A percentile compares a stretch with the other conserved stretches of the same genome.
Conservation (phyloP, 495 filamentous ascomycete genomes). For the Astrothelium subdiscretum region DNA sequence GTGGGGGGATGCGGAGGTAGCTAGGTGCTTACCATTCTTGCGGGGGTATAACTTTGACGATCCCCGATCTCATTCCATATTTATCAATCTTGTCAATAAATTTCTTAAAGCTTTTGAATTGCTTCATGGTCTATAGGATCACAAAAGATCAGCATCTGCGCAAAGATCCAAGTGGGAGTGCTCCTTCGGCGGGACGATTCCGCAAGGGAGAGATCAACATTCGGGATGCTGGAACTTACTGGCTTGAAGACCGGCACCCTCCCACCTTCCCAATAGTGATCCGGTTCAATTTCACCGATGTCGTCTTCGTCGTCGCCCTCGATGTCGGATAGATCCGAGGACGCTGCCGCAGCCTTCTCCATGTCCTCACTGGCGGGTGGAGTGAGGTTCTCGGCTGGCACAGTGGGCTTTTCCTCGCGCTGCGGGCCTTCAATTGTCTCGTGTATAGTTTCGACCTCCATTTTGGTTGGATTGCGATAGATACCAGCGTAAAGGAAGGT, state of each 20-base stretch:
- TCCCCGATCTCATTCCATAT: conserved; percentile 94
- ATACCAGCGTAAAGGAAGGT: neutral
- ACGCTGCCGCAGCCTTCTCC: conserved; percentile 24
- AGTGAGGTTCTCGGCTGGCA: conserved; percentile 24
- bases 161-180: neutral
- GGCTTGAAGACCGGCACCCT: conserved; percentile 91
- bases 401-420: neutral
- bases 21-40: conserved; percentile 68
- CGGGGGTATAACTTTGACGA: conserved; percentile 90
- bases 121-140: conserved; percentile 58
- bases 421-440: neutral
- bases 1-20: neutral
- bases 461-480: neutral
- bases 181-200: neutral
- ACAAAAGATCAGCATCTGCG: neutral
- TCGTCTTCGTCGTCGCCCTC: conserved; percentile 41
- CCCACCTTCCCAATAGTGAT: conserved; percentile 75
- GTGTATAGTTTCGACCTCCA: neutral
- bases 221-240: conserved; percentile 36
- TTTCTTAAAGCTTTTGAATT: conserved; percentile 81
- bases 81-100: conserved; percentile 82
- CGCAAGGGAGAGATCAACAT: neutral
- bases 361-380: conserved; percentile 32
- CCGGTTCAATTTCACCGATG: conserved; percentile 63
- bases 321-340: conserved; percentile 30